Evolutionary conservation across 345 rosid genomes (phyloP).

Genomic region (Rhizophora apiculata): DNA sequence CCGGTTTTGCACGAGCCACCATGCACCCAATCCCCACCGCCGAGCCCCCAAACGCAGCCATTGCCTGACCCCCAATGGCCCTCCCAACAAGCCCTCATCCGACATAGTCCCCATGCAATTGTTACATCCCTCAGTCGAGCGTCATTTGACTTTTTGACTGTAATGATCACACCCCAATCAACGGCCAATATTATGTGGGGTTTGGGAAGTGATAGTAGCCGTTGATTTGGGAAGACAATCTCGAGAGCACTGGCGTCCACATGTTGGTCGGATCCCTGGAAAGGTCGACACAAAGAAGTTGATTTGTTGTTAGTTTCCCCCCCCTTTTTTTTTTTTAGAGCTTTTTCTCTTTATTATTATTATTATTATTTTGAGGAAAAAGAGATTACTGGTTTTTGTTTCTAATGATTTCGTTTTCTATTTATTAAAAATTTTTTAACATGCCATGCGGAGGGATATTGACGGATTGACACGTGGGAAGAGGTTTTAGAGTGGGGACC

Average conservation of each 20-base stretch:
- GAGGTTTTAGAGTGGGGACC: slow-evolving; percentile 2
- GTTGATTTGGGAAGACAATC: slow-evolving; percentile 25
- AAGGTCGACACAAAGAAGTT: slow-evolving; percentile 34
- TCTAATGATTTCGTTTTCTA: too few relatives aligned
- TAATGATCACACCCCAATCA: not conserved
- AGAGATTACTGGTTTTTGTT: not conserved
- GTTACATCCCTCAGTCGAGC: not conserved
- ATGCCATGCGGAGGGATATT: slow-evolving; percentile 5
- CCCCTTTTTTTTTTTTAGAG: not conserved
- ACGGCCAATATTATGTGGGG: slow-evolving; percentile 11
- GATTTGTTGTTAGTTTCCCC: slow-evolving; percentile 33
- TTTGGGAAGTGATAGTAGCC: not conserved
- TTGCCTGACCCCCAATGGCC: slow-evolving; percentile 3
- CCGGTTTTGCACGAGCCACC: slow-evolving; percentile 20
- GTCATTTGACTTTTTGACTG: slow-evolving; percentile 11
- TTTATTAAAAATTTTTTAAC: too few relatives aligned
- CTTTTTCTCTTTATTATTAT: too few relatives aligned
- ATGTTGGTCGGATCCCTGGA: slow-evolving; percentile 20
- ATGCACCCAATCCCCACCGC: not conserved
- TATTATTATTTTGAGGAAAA: not conserved
- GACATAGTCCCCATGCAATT: not conserved
- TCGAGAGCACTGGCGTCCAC: slow-evolving; percentile 12
- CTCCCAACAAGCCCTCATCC: not conserved
- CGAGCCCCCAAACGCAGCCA: not conserved
- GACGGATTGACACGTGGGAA: slow-evolving; percentile 17